Evolutionary conservation across 176 grass and related monocot genomes (phyloP).

Genomic region (Puccinellia tenuiflora): DNA sequence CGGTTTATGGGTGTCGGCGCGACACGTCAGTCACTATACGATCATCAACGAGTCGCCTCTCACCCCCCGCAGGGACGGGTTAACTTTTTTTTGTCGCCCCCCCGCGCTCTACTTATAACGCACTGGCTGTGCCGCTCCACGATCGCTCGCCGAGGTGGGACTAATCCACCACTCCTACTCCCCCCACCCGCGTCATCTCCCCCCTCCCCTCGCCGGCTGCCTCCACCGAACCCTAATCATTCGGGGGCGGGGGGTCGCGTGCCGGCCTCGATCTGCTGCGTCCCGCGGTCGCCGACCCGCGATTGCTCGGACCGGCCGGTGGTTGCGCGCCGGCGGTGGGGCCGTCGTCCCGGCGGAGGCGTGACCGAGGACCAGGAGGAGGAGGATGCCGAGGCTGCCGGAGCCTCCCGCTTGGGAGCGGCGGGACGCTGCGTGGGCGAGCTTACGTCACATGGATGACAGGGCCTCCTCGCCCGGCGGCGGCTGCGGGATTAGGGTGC

Average conservation of each 20-base stretch:
- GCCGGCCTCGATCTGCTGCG: slow-evolving; percentile 22
- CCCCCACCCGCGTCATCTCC: slow-evolving; percentile 5
- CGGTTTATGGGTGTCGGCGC: slow-evolving; percentile 46
- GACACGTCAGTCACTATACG: slow-evolving; percentile 58
- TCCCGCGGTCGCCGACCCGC: not conserved
- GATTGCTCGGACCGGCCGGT: too few relatives aligned
- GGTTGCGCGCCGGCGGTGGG: not conserved
- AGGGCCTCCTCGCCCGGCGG: slow-evolving; percentile 8
- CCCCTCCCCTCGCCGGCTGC: not conserved
- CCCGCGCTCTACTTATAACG: not conserved
- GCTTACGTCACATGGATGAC: slow-evolving; percentile 33
- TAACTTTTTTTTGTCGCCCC: fast-evolving
- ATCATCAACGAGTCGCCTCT: slow-evolving; percentile 64
- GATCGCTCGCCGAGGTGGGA: not conserved
- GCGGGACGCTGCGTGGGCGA: slow-evolving; percentile 8
- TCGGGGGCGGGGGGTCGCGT: not conserved
- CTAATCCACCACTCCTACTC: slow-evolving; percentile 39
- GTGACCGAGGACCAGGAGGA: not conserved
- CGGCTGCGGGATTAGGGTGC: slow-evolving; percentile 33
- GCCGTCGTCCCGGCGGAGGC: not conserved
- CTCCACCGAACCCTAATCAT: slow-evolving; percentile 33
- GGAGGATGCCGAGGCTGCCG: slow-evolving; percentile 13
- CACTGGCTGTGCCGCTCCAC: fast-evolving
- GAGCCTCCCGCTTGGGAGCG: slow-evolving; percentile 39
- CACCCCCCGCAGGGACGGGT: slow-evolving; percentile 53